Percentiles rank a stretch among this genome's conserved stretches.
These are phyloP conservation scores for Colletotrichum falcatum DNA, from an alignment of 2,329 filamentous ascomycete genomes.

Conservation along the genomic window DNA sequence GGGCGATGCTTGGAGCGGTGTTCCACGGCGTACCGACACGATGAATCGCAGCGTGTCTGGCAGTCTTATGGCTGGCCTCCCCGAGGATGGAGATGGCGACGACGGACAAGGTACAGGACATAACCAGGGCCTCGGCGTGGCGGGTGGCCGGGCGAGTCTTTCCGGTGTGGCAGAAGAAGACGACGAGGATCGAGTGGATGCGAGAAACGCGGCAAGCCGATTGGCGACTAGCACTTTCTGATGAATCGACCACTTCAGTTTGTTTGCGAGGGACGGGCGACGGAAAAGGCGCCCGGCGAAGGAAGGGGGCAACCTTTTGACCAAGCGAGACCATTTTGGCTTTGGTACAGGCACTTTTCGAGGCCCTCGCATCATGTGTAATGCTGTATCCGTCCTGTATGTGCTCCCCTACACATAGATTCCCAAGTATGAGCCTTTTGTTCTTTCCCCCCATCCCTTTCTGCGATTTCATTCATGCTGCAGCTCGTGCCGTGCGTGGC, in stretches of 20 bases:
- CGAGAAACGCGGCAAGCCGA: slow-evolving; percentile 92
- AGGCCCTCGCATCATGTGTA: slow-evolving; percentile 39
- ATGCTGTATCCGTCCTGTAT: slow-evolving; percentile 38
- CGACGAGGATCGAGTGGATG: slow-evolving; percentile 94
- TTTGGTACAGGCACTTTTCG: slow-evolving; percentile 21
- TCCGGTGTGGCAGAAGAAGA: slow-evolving; percentile 79
- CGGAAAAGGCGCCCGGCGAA: slow-evolving; percentile 21
- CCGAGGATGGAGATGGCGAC: slow-evolving; percentile 70
- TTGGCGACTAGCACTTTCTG: slow-evolving; percentile 95
- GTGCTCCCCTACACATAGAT: slow-evolving; percentile 40
- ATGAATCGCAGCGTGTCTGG: slow-evolving; percentile 81
- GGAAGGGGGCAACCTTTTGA: slow-evolving; percentile 11
- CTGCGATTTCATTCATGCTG: background rate
- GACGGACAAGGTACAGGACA: slow-evolving; percentile 51
- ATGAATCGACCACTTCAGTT: slow-evolving; percentile 22
- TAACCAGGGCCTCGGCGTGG: slow-evolving; percentile 52
- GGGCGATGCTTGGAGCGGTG: slow-evolving; percentile 98
- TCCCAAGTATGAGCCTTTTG: slow-evolving; percentile 40
- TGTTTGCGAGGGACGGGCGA: slow-evolving; percentile 18
- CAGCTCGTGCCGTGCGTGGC: slow-evolving; percentile 1
- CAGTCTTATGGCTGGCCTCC: slow-evolving; percentile 73
- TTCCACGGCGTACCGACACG: slow-evolving; percentile 85
- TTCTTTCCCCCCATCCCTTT: background rate
- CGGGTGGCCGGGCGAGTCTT: slow-evolving; percentile 62
- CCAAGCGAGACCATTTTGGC: slow-evolving; percentile 17